Percentiles rank a stretch among this genome's conserved stretches.
Evolutionary conservation across 164 flowering plant genomes (phyloP).

Genomic region (Brasenia schreberi): DNA sequence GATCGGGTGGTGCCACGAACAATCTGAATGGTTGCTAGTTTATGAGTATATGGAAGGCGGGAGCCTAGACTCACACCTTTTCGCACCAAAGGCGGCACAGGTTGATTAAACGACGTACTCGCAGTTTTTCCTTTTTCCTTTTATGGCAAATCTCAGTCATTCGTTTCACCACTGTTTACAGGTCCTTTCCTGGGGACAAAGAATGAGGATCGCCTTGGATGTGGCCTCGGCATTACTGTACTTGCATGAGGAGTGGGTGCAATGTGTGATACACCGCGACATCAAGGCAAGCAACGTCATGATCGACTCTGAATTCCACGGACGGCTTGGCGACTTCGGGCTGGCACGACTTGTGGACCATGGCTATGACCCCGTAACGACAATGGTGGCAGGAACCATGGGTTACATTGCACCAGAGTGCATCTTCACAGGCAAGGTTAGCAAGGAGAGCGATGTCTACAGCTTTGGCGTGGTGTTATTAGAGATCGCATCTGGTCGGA

Average conservation of each 20-base stretch:
- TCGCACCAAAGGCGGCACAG: not conserved
- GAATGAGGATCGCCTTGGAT: slow-evolving; percentile 24
- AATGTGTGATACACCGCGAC: slow-evolving; percentile 41
- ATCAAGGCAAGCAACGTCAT: slow-evolving; percentile 33
- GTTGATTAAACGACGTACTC: too few relatives aligned
- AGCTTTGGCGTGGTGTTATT: slow-evolving; percentile 41
- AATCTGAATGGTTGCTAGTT: slow-evolving; percentile 43
- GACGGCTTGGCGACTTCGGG: slow-evolving; percentile 35
- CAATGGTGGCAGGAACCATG: slow-evolving; percentile 34
- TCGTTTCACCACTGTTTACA: too few relatives aligned
- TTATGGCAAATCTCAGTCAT: too few relatives aligned
- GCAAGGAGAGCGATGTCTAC: slow-evolving; percentile 39
- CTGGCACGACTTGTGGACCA: slow-evolving; percentile 36
- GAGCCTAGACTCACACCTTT: slow-evolving; percentile 51
- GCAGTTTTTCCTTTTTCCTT: too few relatives aligned
- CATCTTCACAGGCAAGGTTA: slow-evolving; percentile 25
- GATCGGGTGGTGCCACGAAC: slow-evolving; percentile 80
- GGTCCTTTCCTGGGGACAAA: not conserved
- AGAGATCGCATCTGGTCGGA: slow-evolving; percentile 35
- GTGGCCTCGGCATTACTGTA: slow-evolving; percentile 35
- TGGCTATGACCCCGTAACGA: slow-evolving; percentile 27
- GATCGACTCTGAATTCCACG: not conserved
- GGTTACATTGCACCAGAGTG: slow-evolving; percentile 50
- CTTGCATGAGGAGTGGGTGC: slow-evolving; percentile 48
- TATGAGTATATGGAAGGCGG: slow-evolving; percentile 64